Percentiles rank a stretch among this genome's conserved stretches.
Evolutionary conservation across 2,329 filamentous ascomycete genomes (phyloP).

Genomic region (Alternaria brassicae): DNA sequence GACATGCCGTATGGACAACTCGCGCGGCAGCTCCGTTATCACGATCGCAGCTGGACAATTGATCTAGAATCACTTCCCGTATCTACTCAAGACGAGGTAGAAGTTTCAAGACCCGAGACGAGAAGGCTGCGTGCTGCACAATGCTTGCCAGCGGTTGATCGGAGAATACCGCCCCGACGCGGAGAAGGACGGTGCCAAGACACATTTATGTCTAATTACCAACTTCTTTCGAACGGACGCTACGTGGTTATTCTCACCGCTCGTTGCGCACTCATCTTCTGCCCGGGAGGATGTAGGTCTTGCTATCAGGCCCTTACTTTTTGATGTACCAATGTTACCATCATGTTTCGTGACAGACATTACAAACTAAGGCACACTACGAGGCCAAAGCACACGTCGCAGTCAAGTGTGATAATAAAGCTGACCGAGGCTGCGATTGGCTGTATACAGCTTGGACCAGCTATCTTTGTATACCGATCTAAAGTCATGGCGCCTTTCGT

Average conservation of each 20-base stretch:
- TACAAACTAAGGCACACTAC: not conserved
- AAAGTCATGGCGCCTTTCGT: not conserved
- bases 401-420: not conserved
- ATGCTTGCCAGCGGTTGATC: not conserved
- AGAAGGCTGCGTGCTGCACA: not conserved
- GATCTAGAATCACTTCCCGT: not conserved
- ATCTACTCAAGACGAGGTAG: not conserved
- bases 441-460: not conserved
- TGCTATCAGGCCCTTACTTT: not conserved
- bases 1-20: conserved; percentile 2
- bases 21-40: not conserved
- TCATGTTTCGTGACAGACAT: not conserved
- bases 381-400: not conserved
- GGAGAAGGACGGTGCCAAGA: conserved; percentile 4
- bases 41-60: not conserved
- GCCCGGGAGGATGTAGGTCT: not conserved
- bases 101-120: not conserved
- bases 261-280: not conserved
- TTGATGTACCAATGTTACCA: not conserved
- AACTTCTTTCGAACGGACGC: not conserved
- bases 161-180: not conserved
- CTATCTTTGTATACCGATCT: not conserved
- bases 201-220: not conserved
- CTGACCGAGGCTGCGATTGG: not conserved
- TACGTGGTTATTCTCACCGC: not conserved